Evolutionary conservation across 495 filamentous ascomycete species (phyloP).

Genomic region (Aeminium ludgeri): DNA sequence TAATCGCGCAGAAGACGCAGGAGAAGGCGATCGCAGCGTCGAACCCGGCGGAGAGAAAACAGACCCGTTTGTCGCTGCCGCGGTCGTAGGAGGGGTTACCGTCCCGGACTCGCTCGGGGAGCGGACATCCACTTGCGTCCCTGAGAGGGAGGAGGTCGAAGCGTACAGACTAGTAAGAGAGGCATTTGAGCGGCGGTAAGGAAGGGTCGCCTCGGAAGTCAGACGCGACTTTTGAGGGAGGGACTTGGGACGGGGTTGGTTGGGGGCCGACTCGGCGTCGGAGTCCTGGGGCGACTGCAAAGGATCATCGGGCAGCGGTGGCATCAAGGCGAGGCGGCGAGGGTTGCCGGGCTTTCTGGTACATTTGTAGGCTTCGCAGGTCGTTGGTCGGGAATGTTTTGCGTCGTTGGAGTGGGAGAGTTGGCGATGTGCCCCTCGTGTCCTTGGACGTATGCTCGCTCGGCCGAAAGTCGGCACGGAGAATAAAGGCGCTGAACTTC

Average conservation of each 20-base stretch:
- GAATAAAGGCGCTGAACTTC: no score
- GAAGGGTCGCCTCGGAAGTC: constrained; percentile 23
- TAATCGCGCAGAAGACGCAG: constrained; percentile 3
- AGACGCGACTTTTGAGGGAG: constrained; percentile 36
- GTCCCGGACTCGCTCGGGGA: constrained; percentile 19
- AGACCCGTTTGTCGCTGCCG: constrained; percentile 20
- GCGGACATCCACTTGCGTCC: constrained; percentile 10
- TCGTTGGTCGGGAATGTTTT: no score
- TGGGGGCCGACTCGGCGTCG: constrained; percentile 36
- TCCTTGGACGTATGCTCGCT: no score
- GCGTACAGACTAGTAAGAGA: constrained; percentile 28
- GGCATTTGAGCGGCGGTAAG: constrained; percentile 26
- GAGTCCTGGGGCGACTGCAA: constrained; percentile 44
- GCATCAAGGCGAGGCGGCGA: constrained; percentile 3
- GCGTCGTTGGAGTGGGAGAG: neutral
- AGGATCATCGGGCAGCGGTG: constrained; percentile 25
- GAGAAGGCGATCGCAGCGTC: constrained; percentile 10
- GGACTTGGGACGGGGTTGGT: constrained; percentile 29
- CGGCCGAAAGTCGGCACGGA: no score
- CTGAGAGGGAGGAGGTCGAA: constrained; percentile 24
- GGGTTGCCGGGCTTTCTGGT: neutral
- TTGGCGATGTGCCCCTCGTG: no score
- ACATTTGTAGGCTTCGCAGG: no score
- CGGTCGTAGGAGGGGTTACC: constrained; percentile 19
- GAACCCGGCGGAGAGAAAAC: constrained; percentile 22